Conservation (phyloP, 257 asterid genomes). For the Solanum paucissectum region DNA sequence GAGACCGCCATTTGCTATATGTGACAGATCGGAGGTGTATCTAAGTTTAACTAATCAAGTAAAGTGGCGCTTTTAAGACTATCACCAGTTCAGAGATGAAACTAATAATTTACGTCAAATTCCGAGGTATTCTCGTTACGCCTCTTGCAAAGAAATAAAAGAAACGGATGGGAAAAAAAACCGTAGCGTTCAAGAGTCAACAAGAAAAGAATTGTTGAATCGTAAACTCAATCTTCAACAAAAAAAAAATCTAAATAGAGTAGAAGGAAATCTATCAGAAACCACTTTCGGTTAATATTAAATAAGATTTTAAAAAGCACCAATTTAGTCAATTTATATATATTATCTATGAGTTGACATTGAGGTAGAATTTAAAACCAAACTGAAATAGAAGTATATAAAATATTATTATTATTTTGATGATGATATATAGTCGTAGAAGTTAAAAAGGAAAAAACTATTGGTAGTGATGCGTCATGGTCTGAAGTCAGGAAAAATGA, state of each 20-base stretch:
- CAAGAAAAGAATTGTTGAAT: neutral
- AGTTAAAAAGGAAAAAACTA: neutral
- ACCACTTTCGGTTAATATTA: neutral
- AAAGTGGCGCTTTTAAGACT: too few relatives aligned
- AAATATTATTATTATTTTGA: neutral
- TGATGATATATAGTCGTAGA: neutral
- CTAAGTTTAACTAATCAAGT: too few relatives aligned
- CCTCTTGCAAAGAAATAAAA: neutral
- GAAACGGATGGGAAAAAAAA: neutral
- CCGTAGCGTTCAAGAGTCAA: neutral
- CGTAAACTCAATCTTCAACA: neutral
- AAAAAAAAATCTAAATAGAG: neutral
- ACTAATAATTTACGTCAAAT: too few relatives aligned
- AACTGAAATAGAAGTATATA: neutral
- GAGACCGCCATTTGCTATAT: too few relatives aligned
- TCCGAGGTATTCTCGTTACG: too few relatives aligned
- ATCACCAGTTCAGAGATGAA: too few relatives aligned
- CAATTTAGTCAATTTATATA: neutral
- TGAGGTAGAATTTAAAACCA: neutral
- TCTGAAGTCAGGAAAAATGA: conserved; percentile 1
- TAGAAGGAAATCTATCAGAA: neutral
- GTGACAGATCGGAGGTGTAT: too few relatives aligned
- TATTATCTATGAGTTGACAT: neutral
- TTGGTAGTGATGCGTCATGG: neutral
- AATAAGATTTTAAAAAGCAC: neutral